phyloP scores from a whole-genome alignment of 176 grass and related monocot species.

The Hordeum marinum region DNA sequence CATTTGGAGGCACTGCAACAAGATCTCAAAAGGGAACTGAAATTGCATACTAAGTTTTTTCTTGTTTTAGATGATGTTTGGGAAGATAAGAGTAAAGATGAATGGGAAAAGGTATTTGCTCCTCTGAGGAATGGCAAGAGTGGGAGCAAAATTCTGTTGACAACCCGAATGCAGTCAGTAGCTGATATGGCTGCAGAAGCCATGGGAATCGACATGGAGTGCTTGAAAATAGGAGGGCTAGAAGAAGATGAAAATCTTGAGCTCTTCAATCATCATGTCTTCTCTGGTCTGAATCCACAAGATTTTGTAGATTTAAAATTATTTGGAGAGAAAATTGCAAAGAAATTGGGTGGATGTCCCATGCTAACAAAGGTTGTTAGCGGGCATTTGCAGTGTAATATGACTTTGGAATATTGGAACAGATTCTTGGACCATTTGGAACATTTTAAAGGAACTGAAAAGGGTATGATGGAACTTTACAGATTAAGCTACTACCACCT shows the following conservation, averaged over 20 bases:
- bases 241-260: not conserved
- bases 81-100: slow-evolving; percentile 2
- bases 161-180: slow-evolving; percentile 13
- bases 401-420: not conserved
- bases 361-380: slow-evolving; percentile 29
- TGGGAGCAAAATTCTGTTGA: slow-evolving; percentile 48
- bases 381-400: not conserved
- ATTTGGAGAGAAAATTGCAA: slow-evolving; percentile 21
- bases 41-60: not conserved
- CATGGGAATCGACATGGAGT: not conserved
- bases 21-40: not conserved
- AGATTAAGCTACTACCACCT: slow-evolving; percentile 38
- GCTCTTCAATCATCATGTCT: slow-evolving; percentile 30
- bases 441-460: slow-evolving; percentile 1
- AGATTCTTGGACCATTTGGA: not conserved
- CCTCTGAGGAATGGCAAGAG: slow-evolving; percentile 18
- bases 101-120: slow-evolving; percentile 32
- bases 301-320: not conserved
- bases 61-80: slow-evolving; percentile 54
- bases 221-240: slow-evolving; percentile 8
- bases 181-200: not conserved
- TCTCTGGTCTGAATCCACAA: not conserved
- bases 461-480: slow-evolving; percentile 17
- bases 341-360: slow-evolving; percentile 23
- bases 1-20: slow-evolving; percentile 26